Evolutionary conservation across 1,284 basidiomycete species (phyloP), one percentile per base, ranked within the genome.

Genomic region (Laetiporus sulphureus): DNA sequence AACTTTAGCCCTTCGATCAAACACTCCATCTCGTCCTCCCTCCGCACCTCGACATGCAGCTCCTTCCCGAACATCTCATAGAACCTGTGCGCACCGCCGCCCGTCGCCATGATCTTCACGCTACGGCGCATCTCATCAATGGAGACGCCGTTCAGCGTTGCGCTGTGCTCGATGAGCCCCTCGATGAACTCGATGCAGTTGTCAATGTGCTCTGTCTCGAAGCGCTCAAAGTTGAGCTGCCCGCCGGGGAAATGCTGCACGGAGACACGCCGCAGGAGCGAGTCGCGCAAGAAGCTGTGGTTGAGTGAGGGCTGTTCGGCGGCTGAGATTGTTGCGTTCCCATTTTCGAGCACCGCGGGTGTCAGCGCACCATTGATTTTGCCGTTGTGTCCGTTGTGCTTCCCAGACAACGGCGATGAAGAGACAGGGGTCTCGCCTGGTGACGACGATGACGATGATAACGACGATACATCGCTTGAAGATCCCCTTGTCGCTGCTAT

Each of bases 11-110:
- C 96, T 51, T 94, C 88, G 51, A 99, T 99, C 56, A 99, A 67
- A 59, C 95, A 98, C 66, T 91, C 92, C 96, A 99, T 99, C 72
- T 99, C 96, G 62, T 99, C 96, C 65, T 98, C 95, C 43, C 84
- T 69, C 46, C 73, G 69, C 32, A 99, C 88, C 60, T 93, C 90
- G 41, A 98, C 90, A 20, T 77, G 83, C 3, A 98, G 70, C 48
- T 81, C 80, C 18, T 67, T 67, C 46, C 73, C 72, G 60, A 99
- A 87, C 36, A 87, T 67, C 54, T 92, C 88, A 63, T 94, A 85
- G 67, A 94, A 98, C 58, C 80, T 81, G 72, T 98, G 92, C 32
- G 95, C 95, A 33, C 96, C 96, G 11, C 96, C 96, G 30, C 96
- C 96, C 0, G 96, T 99, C 4, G 94, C 93, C 82, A 97, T 91